Evolutionary conservation across 208 protist genomes (phyloP).

Genomic region (Crithidia fasciculata): DNA sequence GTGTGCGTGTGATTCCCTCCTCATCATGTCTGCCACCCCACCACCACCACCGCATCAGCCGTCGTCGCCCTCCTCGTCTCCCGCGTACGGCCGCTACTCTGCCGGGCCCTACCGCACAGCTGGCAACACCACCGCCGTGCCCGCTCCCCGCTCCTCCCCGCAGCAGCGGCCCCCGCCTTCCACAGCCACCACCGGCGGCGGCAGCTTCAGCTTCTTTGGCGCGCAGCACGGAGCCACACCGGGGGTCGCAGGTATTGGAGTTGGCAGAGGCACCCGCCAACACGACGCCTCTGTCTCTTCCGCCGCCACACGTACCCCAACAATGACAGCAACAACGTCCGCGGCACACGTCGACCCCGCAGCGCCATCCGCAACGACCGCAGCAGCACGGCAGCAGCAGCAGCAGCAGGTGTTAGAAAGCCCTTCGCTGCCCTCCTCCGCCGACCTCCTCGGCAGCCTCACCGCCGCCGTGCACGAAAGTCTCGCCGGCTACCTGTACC

Average conservation of each 20-base stretch:
- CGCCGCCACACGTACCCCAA: no score
- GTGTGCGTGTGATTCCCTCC: background rate
- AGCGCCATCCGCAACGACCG: background rate
- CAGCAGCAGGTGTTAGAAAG: background rate
- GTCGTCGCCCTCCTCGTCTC: constrained; percentile 3
- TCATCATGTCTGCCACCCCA: constrained; percentile 12
- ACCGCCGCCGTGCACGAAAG: constrained; percentile 56
- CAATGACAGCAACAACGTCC: background rate
- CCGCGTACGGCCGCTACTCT: background rate
- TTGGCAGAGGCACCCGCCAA: no score
- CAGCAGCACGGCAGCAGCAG: constrained; percentile 8
- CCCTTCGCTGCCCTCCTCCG: constrained; percentile 5
- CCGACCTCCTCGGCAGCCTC: constrained; percentile 31
- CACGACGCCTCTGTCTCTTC: no score
- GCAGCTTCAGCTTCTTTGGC: constrained; percentile 1
- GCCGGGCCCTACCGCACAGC: background rate
- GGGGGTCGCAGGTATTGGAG: background rate
- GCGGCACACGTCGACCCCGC: background rate
- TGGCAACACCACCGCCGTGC: background rate
- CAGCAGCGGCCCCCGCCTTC: background rate
- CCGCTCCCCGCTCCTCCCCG: background rate
- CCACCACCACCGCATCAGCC: constrained; percentile 12
- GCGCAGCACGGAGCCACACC: background rate
- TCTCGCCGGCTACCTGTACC: constrained; percentile 62
- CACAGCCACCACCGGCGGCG: no score